Percentiles rank a stretch among this genome's conserved stretches.
Evolutionary conservation across 2,329 filamentous ascomycete genomes (phyloP).

Genomic region (Xylaria sp.): DNA sequence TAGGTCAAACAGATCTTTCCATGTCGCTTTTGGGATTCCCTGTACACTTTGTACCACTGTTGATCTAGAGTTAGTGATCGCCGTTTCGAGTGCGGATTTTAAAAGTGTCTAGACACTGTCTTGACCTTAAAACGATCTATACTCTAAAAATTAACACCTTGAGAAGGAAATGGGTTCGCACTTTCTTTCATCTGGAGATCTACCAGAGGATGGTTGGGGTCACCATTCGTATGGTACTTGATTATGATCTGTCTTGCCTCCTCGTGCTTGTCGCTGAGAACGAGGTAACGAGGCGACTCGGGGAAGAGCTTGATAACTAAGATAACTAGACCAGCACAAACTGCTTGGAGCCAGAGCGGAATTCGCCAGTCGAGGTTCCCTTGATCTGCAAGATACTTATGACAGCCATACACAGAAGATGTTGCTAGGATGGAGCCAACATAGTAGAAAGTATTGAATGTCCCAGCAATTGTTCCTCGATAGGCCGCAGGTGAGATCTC

Average conservation of each 20-base stretch:
- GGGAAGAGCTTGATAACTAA: constrained; percentile 50
- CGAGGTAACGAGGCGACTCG: constrained; percentile 51
- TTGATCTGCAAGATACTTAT: constrained; percentile 43
- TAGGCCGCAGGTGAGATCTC: constrained; percentile 69
- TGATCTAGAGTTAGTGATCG: not conserved
- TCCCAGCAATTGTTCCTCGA: constrained; percentile 67
- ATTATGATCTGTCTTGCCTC: constrained; percentile 53
- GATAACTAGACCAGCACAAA: constrained; percentile 47
- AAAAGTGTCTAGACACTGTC: not conserved
- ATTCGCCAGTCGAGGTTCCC: constrained; percentile 49
- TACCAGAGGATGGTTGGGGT: constrained; percentile 53
- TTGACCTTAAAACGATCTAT: not conserved
- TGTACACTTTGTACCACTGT: constrained; percentile 48
- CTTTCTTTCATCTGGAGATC: constrained; percentile 54
- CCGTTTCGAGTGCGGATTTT: no score
- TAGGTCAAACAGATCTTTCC: constrained; percentile 52
- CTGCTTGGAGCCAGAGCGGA: constrained; percentile 50
- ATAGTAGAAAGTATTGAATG: constrained; percentile 57
- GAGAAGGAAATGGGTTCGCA: not conserved
- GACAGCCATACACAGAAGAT: constrained; percentile 47
- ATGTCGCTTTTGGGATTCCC: constrained; percentile 49
- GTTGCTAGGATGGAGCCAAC: constrained; percentile 50
- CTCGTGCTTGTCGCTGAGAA: constrained; percentile 48
- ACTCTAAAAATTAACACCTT: not conserved
- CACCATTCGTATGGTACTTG: constrained; percentile 55